Evolutionary conservation across 1,139 yeast species (phyloP), one percentile per base, ranked within the genome.

Genomic region (Yamadazyma atmosphaerica): DNA sequence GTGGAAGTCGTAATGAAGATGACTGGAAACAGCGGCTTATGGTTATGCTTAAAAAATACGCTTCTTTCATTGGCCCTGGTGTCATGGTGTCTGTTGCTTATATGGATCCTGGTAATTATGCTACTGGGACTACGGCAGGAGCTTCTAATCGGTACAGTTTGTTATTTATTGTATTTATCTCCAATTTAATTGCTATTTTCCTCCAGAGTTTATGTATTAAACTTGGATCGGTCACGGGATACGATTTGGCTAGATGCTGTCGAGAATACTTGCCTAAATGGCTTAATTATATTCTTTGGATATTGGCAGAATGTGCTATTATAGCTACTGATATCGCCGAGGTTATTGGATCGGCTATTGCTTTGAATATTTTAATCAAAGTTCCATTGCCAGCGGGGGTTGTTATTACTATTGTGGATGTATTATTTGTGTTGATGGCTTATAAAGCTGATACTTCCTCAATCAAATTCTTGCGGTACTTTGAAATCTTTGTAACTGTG

Each of bases 261-360:
- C 68, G 86, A 36, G 73, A 72, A 46, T 68, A 77, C 55, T 60
- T 84, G 22, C 92, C 92, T 2, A 55, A 56, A 21, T 79, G 83
- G 80, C 51, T 83, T 44, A 81, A 83, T 49, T 56, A 64, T 42
- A 45, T 61, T 1, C 47, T 86, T 4, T 86, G 87, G 76, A 46
- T 83, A 31, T 68, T 84, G 43, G 90, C 95, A 1, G 95, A 86
- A 56, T 70, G 76, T 52, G 94, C 95, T 23, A 86, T 86, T 42
- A 77, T 86, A 37, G 88, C 95, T 1, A 86, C 95, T 0, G 95
- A 86, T 66, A 73, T 86, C 8, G 94, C 95, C 3, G 95, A 86
- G 54, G 95, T 86, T 24, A 84, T 86, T 39, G 95, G 95, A 51
- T 79, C 88, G n/a, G 94, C 95, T 3, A 80, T 86, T 50, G 92